Evolutionary conservation across 495 filamentous ascomycete species (phyloP), one percentile per base, ranked within the genome.

Genomic region (Hyphodiscus hymeniophilus): DNA sequence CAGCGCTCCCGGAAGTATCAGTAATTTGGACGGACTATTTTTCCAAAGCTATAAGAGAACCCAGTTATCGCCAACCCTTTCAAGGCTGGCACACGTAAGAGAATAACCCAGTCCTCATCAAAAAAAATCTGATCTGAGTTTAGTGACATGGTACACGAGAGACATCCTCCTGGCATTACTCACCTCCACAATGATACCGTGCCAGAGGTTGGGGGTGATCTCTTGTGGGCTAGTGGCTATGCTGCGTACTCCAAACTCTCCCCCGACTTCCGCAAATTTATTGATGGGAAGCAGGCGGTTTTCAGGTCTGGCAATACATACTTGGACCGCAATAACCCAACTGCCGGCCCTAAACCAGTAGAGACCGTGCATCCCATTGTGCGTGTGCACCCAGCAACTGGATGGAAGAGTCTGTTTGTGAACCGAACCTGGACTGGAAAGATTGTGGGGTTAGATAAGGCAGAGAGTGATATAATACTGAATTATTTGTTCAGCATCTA

Each of bases 321-420:
- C n/a, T 8, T 33, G 7, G 30, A 33, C n/a, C 30, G 30, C 30
- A 33, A 33, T 33, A n/a, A 33, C n/a, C 30, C 30, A 33, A 8
- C 7, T n/a, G 30, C 30, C 8, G 30, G 30, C 8, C 30, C 30
- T 7, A 33, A 33, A n/a, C n/a, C n/a, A 7, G n/a, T 33, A 8
- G 8, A 33, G n/a, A 33, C 72, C 8, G 63, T 69, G 22, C 75
- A 77, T 55, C 73, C 72, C 2, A 48, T 79, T 15, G 73, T 79
- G 10, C 67, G 74, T 2, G 67, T 72, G 6, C 73, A 77, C 56
- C 75, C 74, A 0, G 79, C 87, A 0, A 87, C 84, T 3, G 85
- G 84, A 3, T 87, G 84, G 82, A 85, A 85, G 60, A 71, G 63
- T 3, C 65, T 89, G 8, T 88, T 77, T 55, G 80, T 73, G 1